Base-by-base conservation (phyloP, 192 early-diverging fungal species). In the Lobosporangium transversale region DNA sequence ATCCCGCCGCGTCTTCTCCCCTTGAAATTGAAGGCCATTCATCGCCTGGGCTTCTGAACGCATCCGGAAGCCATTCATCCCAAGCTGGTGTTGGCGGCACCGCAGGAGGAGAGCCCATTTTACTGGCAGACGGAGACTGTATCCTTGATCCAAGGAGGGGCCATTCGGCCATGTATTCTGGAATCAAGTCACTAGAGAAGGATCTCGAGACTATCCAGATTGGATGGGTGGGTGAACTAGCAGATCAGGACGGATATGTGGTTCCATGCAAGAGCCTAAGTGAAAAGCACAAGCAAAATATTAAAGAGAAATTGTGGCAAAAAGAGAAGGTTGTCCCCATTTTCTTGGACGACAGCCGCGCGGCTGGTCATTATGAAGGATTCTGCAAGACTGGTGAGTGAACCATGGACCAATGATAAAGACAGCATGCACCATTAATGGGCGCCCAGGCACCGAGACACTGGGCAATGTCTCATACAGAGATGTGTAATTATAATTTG, bases 321-420 rank as follows among this genome's bases (percentile, higher is more conserved):
- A 71, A 84, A 43, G 73, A 89, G 23, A 85, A 84, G 26, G 85
- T 88, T 40, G 85, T 92, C 14, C 93, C 96, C 2, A 92, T 98
- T 24, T 89, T 94, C 65, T 63, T 98, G 33, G 87, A 91, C 56
- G 88, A 92, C 20, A 70, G 83, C 24, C 83, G 81, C 27, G 90
- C 94, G 26, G 64, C 83, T 48, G 91, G 87, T 42, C 96, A 98
- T 79, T 99, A 99, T 70, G 97, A 97, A 57, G 97, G 97, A 1
- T 99, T 96, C 80, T 97, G 96, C 85, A 99, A 99, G 85, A 84
- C 87, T 55, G 90, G 93, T 93, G 82, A 59, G 62, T 37, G n/a
- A n/a, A n/a, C n/a, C n/a, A n/a, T n/a, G n/a, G n/a, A n/a, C n/a
- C n/a, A n/a, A n/a, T n/a, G n/a, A n/a, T n/a, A n/a, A n/a, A n/a